Evolutionary conservation across 176 grass and related monocot genomes (phyloP).

Genomic region (Carex scoparia): DNA sequence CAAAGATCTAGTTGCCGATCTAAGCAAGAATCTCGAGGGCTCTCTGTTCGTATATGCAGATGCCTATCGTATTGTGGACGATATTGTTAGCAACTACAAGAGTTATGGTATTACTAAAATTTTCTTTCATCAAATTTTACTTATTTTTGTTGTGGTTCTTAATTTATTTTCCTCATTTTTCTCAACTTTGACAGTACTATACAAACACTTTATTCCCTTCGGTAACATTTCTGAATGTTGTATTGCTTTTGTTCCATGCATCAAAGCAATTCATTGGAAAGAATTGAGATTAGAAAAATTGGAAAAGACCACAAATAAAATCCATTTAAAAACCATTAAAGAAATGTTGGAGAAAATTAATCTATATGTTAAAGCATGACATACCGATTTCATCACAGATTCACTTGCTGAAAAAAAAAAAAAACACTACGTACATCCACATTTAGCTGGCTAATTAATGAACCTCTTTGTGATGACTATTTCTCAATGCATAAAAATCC

Average conservation of each 20-base stretch:
- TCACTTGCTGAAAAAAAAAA: too few relatives aligned
- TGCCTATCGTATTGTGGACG: slow-evolving; percentile 57
- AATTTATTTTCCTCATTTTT: neutral
- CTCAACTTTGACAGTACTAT: neutral
- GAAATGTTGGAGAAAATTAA: neutral
- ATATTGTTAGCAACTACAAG: slow-evolving; percentile 56
- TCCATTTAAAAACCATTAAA: neutral
- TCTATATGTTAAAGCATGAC: neutral
- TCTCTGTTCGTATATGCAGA: slow-evolving; percentile 66
- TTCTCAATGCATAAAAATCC: neutral
- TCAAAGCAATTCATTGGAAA: neutral
- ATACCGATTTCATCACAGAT: neutral
- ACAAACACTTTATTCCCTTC: neutral
- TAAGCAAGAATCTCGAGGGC: slow-evolving; percentile 40
- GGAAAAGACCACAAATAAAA: neutral
- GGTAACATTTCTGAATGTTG: neutral
- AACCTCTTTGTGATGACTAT: neutral
- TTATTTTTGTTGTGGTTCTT: neutral
- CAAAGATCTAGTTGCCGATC: slow-evolving; percentile 42
- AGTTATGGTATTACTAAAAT: slow-evolving; percentile 37
- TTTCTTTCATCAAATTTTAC: neutral
- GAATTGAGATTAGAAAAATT: neutral
- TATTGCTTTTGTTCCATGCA: neutral
- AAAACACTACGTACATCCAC: too few relatives aligned
- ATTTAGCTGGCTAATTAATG: neutral